Evolutionary conservation across 2,329 filamentous ascomycete genomes (phyloP).

Genomic region (Xylariaceae sp.): DNA sequence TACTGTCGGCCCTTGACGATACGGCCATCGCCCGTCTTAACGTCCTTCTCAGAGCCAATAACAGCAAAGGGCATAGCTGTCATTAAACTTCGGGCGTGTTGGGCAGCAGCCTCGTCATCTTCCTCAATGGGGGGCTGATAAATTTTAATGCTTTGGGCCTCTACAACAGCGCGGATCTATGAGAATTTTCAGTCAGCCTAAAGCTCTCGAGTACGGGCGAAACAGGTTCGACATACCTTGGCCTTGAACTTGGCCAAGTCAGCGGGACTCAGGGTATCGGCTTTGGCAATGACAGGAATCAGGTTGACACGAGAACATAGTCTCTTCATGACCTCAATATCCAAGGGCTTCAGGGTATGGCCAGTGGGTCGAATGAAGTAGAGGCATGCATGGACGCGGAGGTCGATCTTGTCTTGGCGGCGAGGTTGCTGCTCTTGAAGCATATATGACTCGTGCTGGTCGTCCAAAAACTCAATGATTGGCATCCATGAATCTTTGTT

Average conservation of each 20-base stretch:
- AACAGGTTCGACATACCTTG: conserved; percentile 66
- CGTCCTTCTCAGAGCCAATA: conserved; percentile 98
- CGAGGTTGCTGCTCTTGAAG: conserved; percentile 99
- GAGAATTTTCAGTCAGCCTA: conserved; percentile 14
- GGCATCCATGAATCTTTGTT: conserved; percentile 99
- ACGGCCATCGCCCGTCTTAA: conserved; percentile 93
- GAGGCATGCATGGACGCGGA: conserved; percentile 96
- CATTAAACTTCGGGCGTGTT: conserved; percentile 94
- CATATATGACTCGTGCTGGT: conserved; percentile 99
- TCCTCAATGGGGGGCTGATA: conserved; percentile 98
- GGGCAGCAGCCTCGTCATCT: conserved; percentile 93
- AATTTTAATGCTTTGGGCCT: conserved; percentile 99
- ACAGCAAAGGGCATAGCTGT: conserved; percentile 98
- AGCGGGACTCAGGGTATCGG: conserved; percentile 91
- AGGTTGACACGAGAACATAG: conserved; percentile 97
- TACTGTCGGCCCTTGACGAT: conserved; percentile 99
- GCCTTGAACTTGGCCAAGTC: conserved; percentile 95
- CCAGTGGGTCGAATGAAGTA: conserved; percentile 99
- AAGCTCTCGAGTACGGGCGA: not conserved
- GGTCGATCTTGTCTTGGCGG: conserved; percentile 97
- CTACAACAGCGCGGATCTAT: conserved; percentile 91
- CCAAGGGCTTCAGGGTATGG: conserved; percentile 96
- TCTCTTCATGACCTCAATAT: conserved; percentile 99
- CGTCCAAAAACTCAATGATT: conserved; percentile 99
- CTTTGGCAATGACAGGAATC: conserved; percentile 98